Percentiles rank a stretch among this genome's conserved stretches.
These are phyloP conservation scores for Penicillium alfredii DNA, from an alignment of 495 filamentous ascomycete species.

Conservation along the genomic window DNA sequence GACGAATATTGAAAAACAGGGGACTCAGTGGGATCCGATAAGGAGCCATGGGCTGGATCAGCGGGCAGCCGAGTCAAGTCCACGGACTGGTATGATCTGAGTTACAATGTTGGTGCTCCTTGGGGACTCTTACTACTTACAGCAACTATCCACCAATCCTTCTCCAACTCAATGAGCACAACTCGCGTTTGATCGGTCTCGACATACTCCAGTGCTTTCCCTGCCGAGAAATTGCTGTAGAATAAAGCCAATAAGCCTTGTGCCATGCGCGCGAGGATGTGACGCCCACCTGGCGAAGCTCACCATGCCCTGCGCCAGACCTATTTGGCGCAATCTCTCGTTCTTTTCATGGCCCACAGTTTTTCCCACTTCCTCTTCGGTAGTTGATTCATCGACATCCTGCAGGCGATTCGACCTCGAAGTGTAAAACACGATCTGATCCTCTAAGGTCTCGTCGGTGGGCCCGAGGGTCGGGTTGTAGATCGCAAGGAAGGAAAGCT, in stretches of 20 bases:
- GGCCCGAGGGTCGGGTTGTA: conserved; percentile 88
- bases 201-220: conserved; percentile 69
- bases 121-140: conserved; percentile 42
- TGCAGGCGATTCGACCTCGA: conserved; percentile 33
- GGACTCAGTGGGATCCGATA: conserved; percentile 15
- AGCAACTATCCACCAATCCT: conserved; percentile 92
- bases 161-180: conserved; percentile 75
- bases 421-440: conserved; percentile 92
- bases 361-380: conserved; percentile 52
- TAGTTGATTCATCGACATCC: conserved; percentile 31
- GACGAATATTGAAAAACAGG: conserved; percentile 67
- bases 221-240: conserved; percentile 68
- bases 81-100: conserved; percentile 52
- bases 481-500: conserved; percentile 82
- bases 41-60: conserved; percentile 19
- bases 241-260: conserved; percentile 9
- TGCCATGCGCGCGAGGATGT: conserved; percentile 5
- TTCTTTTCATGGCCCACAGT: conserved; percentile 60
- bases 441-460: conserved; percentile 77
- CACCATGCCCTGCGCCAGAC: conserved; percentile 96
- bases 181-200: conserved; percentile 87
- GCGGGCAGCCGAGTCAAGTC: conserved; percentile 57
- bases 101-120: conserved; percentile 2
- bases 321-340: conserved; percentile 82
- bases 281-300: conserved; percentile 68